A percentile compares a stretch with the other conserved stretches of the same genome.
These are phyloP conservation scores for Tetracentron sinense DNA, from an alignment of 164 flowering plant species.

Conservation along the genomic window DNA sequence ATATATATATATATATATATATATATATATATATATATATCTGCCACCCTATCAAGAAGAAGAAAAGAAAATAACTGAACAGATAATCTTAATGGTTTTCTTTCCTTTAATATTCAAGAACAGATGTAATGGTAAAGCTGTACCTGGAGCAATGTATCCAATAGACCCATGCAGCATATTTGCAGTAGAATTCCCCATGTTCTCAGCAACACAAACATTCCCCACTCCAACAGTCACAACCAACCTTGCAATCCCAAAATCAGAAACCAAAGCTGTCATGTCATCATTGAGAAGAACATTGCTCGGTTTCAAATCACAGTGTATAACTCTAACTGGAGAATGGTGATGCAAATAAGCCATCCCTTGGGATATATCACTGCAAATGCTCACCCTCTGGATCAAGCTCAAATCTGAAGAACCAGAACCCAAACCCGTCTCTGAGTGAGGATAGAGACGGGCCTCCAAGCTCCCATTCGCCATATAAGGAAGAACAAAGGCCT, in stretches of 20 bases:
- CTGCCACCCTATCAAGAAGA: too few species aligned
- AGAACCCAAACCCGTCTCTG: constrained; percentile 13
- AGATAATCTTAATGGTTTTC: too few species aligned
- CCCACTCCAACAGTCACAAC: constrained; percentile 28
- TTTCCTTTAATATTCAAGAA: too few species aligned
- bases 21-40: too few species aligned
- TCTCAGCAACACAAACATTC: constrained; percentile 23
- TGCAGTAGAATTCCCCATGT: constrained; percentile 39
- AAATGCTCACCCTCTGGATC: constrained; percentile 37
- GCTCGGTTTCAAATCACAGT: constrained; percentile 59
- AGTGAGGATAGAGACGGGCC: constrained; percentile 30
- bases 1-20: too few species aligned
- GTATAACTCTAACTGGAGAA: constrained; percentile 48
- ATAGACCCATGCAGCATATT: constrained; percentile 37
- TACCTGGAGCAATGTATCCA: constrained; percentile 59
- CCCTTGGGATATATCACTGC: constrained; percentile 55
- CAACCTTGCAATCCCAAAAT: constrained; percentile 47
- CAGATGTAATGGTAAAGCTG: too few species aligned
- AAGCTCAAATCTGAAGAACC: constrained; percentile 38
- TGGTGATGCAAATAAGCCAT: constrained; percentile 60
- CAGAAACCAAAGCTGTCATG: constrained; percentile 48
- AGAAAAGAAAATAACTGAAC: too few species aligned
- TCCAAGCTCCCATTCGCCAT: constrained; percentile 59
- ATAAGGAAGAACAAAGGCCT: constrained; percentile 49
- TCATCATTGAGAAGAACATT: constrained; percentile 59